Evolutionary conservation across 768 basidiomycete species (phyloP), one percentile per base, ranked within the genome.

Genomic region (Sarcodon sp.): DNA sequence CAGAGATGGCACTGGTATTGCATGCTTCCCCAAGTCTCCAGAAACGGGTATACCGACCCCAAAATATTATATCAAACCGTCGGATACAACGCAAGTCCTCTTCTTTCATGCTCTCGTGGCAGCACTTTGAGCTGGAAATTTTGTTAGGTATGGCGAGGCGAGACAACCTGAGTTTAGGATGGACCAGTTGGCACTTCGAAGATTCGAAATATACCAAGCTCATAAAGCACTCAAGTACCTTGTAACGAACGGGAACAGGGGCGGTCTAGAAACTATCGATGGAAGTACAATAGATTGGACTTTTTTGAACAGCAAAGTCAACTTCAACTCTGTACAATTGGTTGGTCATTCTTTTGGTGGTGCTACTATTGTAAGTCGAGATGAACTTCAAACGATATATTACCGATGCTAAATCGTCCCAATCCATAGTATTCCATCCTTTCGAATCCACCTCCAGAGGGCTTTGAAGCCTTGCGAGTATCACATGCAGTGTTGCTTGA

Each of bases 1-100:
- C 59, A 73, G 82, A 8, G 91, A 93, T 60, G 89, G 88, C 0
- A 82, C 83, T 3, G 80, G 75, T 15, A 3, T 77, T 79, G 0
- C 71, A 54, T n/a, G 54, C 57, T 66, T 3, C 71, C 65, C 63
- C 35, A 60, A 57, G 46, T 65, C 64, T 62, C 54, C 54, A 47
- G 47, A 31, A 56, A 57, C 52, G 63, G 66, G 53, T 58, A 53
- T 54, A 57, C 60, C 32, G 53, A 64, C 52, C 46, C 51, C 53
- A 33, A 54, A 67, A 18, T 60, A 73, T 8, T 91, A 89, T 57
- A 61, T 80, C 47, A 68, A 69, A 18, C 89, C 41, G 80, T 87
- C 6, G 57, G 16, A 86, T 91, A 57, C 90, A 92, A 59, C 73
- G 81, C 9, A 91, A 93, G 18, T 38, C 18, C 37, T 38, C 5